These are phyloP conservation scores for Erodium texanum DNA, from an alignment of 441 rosid genomes.

Conservation along the genomic window DNA sequence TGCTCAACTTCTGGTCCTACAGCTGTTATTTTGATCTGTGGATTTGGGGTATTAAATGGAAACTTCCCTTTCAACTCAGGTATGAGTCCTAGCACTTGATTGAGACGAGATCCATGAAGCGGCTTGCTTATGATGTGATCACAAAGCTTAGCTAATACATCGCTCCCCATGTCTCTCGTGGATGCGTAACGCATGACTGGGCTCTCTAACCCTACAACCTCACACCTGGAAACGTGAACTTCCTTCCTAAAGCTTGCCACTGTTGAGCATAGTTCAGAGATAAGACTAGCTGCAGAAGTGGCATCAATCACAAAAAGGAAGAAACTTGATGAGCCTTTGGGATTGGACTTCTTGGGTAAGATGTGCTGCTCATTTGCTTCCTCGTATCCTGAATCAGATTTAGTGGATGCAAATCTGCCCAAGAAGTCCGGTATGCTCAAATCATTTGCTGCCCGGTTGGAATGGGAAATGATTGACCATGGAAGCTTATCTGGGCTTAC, in stretches of 20 bases:
- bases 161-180: constrained; percentile 1
- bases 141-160: constrained; percentile 7
- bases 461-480: constrained; percentile 6
- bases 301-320: constrained; percentile 37
- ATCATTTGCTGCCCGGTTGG: constrained; percentile 17
- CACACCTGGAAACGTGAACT: constrained; percentile 22
- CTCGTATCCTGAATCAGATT: constrained; percentile 15
- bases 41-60: constrained; percentile 8
- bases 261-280: constrained; percentile 14
- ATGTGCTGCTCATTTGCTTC: constrained; percentile 22
- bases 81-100: constrained; percentile 27
- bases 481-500: constrained; percentile 22
- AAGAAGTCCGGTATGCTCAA: constrained; percentile 10
- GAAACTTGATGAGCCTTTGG: constrained; percentile 21
- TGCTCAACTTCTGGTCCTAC: constrained; percentile 7
- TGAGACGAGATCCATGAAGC: constrained; percentile 39
- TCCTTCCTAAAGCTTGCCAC: constrained; percentile 27
- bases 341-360: constrained; percentile 19
- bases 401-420: constrained; percentile 19
- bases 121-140: constrained; percentile 31
- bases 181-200: constrained; percentile 10
- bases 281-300: constrained; percentile 15
- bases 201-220: constrained; percentile 42
- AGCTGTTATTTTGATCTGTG: constrained; percentile 6
- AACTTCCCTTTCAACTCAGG: constrained; percentile 26